These are phyloP conservation scores for Mentha longifolia DNA, from an alignment of 257 asterid species.

Conservation along the genomic window DNA sequence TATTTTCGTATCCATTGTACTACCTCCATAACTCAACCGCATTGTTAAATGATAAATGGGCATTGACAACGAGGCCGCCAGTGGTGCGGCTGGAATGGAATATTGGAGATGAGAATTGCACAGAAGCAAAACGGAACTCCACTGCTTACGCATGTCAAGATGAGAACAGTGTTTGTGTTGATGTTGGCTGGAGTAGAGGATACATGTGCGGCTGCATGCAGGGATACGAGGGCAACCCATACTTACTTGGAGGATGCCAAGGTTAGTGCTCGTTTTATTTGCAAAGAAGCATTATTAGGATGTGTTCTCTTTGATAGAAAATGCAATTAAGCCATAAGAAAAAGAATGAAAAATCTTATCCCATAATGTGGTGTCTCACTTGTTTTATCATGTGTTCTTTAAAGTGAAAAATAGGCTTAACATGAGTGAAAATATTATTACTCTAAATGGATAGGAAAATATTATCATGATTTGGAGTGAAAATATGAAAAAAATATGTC, in stretches of 20 bases:
- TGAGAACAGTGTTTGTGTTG: constrained; percentile 2
- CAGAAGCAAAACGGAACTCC: background rate
- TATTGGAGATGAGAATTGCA: background rate
- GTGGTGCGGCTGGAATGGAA: constrained; percentile 12
- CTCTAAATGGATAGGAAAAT: too few relatives aligned
- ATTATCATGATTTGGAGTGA: too few relatives aligned
- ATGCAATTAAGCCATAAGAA: too few relatives aligned
- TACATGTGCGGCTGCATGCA: background rate
- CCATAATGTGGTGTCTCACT: too few relatives aligned
- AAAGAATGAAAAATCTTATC: too few relatives aligned
- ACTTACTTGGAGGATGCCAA: background rate
- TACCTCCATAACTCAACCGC: background rate
- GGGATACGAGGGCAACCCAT: constrained; percentile 16
- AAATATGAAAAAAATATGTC: too few relatives aligned
- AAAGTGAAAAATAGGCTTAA: too few relatives aligned
- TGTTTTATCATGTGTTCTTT: too few relatives aligned
- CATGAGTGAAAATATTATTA: too few relatives aligned
- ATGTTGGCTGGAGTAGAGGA: background rate
- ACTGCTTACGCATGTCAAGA: background rate
- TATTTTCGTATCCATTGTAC: background rate
- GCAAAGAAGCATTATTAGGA: too few relatives aligned
- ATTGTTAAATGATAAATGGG: background rate
- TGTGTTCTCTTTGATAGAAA: too few relatives aligned
- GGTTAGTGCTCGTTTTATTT: too few relatives aligned
- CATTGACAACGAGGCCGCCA: background rate